These are phyloP conservation scores for Pseudoneurospora amorphoporcata DNA, from an alignment of 495 filamentous ascomycete species.

Conservation along the genomic window DNA sequence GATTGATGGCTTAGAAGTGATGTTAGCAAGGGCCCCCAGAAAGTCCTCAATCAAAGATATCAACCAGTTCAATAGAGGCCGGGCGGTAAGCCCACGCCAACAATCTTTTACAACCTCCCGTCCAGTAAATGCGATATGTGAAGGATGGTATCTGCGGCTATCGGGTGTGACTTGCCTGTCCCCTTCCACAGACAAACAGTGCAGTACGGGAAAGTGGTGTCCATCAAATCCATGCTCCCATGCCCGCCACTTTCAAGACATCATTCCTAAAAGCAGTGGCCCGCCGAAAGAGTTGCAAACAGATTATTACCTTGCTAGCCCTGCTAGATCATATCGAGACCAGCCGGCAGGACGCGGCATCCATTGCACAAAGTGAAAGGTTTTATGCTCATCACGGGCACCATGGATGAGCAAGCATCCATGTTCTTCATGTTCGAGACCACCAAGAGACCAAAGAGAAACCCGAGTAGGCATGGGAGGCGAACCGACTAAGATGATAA, in stretches of 20 bases:
- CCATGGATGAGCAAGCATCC: neutral
- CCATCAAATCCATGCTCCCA: neutral
- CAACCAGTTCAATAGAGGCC: neutral
- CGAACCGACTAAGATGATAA: neutral
- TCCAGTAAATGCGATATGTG: neutral
- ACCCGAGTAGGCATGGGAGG: neutral
- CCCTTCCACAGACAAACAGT: neutral
- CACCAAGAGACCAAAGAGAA: neutral
- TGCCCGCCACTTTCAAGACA: neutral
- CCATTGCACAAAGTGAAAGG: neutral
- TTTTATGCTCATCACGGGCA: neutral
- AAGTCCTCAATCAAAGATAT: neutral
- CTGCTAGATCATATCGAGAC: neutral
- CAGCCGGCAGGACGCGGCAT: neutral
- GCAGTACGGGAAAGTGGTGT: neutral
- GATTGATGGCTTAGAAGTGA: neutral
- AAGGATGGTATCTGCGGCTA: neutral
- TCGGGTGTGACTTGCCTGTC: neutral
- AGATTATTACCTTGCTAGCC: neutral
- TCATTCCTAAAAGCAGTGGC: neutral
- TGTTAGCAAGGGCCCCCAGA: neutral
- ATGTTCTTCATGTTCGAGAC: neutral
- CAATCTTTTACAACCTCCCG: neutral
- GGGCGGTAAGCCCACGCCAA: neutral
- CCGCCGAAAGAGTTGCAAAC: neutral